Evolutionary conservation across 371 early-diverging fungal genomes (phyloP), one percentile per base, ranked within the genome.

Genomic region (Rhizopus sp.): DNA sequence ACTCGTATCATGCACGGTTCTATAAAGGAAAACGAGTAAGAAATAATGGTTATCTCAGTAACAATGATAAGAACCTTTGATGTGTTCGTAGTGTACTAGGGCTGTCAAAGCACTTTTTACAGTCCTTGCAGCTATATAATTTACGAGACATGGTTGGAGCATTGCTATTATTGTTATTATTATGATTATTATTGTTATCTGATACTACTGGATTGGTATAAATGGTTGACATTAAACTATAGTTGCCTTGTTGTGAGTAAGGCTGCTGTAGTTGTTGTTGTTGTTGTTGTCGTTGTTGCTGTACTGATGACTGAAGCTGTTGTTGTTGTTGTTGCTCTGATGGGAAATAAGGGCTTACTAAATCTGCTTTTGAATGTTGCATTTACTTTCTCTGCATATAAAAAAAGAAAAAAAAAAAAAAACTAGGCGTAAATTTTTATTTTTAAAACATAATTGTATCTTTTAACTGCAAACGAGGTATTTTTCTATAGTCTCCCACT

Each of bases 381-480:
- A 42, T 10, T 42, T 42, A 13, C 10, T n/a, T 6, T 42, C 3
- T 17, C 44, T 7, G 15, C n/a, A 7, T 17, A 42, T n/a, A 42
- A 42, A 42, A n/a, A 13, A 42, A 42, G 1, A 42, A 42, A 10
- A 42, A 42, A 12, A 5, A 41, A n/a, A 41, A 41, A 62, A 49
- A 16, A 29, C 15, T 51, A 45, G 15, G 51, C 50, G 53, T 53
- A 53, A 46, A 37, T 10, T 7, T 42, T 54, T 33, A 41, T 12
- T 41, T 57, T 44, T 69, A 88, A 69, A 87, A 88, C 76, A 83
- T 87, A 40, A 87, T 85, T 0, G 90, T 88, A 42, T 83, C 80
- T 42, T 82, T 82, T 59, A 75, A 80, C 12, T 85, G 79, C 40
- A 90, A 76, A 12, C 90, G 81, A 34, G 69, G 78, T 4, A 86